Evolutionary conservation across 2,329 filamentous ascomycete genomes (phyloP).

Genomic region (Colletotrichum graminicola): DNA sequence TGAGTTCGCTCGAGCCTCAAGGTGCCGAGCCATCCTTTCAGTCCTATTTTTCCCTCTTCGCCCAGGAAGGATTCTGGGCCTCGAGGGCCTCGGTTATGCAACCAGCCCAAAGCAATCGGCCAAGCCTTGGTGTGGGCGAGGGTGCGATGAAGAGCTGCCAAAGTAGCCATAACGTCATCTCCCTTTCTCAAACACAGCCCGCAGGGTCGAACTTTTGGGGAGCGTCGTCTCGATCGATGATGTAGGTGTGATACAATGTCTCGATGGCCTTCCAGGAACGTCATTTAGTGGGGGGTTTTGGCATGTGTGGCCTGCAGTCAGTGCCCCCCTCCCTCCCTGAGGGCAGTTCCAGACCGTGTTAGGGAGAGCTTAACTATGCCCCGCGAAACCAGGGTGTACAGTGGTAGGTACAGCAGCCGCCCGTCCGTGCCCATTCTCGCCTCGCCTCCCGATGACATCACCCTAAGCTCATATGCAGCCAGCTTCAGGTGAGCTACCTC

Average conservation of each 20-base stretch:
- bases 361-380: not conserved
- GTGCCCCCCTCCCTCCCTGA: not conserved
- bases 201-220: not conserved
- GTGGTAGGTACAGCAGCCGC: not conserved
- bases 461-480: conserved; percentile 29
- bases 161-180: conserved; percentile 35
- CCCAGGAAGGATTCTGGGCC: not conserved
- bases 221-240: conserved; percentile 32
- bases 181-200: not conserved
- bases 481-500: conserved; percentile 8
- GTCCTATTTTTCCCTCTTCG: not conserved
- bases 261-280: conserved; percentile 29
- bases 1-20: not conserved
- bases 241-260: conserved; percentile 42
- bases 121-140: not conserved
- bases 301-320: conserved; percentile 6
- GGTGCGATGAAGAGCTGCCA: conserved; percentile 4
- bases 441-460: conserved; percentile 37
- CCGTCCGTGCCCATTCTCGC: too few species aligned
- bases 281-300: conserved; percentile 22
- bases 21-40: not conserved
- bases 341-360: conserved; percentile 21
- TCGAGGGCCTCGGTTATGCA: conserved; percentile 36
- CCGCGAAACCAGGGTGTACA: conserved; percentile 17
- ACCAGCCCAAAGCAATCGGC: not conserved